phyloP scores from a whole-genome alignment of 345 rosid genomes.

The Syzygium grande region DNA sequence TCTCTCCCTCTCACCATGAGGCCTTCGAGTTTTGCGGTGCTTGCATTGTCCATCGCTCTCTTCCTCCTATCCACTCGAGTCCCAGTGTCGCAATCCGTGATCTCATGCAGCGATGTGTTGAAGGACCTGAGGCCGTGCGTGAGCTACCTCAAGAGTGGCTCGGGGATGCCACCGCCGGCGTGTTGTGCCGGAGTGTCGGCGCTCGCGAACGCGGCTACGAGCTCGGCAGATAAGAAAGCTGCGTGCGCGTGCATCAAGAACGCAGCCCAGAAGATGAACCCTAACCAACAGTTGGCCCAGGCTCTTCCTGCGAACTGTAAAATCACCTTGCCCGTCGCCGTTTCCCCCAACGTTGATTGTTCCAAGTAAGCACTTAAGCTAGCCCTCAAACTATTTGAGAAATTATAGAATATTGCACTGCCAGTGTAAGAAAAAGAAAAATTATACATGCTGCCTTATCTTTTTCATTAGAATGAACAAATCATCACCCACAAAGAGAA shows the following conservation, averaged over 20 bases:
- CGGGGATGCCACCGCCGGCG: constrained; percentile 45
- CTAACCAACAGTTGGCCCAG: constrained; percentile 44
- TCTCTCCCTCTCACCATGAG: constrained; percentile 7
- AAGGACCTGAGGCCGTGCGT: constrained; percentile 65
- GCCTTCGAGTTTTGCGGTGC: not conserved
- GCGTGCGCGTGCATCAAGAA: constrained; percentile 68
- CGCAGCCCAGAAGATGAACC: constrained; percentile 39
- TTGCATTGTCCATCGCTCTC: constrained; percentile 5
- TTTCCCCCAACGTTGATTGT: constrained; percentile 58
- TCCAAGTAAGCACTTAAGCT: constrained; percentile 28
- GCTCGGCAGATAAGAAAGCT: constrained; percentile 47
- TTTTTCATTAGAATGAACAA: not conserved
- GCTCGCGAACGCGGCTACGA: constrained; percentile 36
- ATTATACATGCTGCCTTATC: not conserved
- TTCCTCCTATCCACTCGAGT: constrained; percentile 16
- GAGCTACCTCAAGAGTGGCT: constrained; percentile 47
- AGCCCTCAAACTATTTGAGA: not conserved
- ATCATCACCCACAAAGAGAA: not conserved
- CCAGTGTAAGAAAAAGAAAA: not conserved
- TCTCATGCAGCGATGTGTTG: constrained; percentile 51
- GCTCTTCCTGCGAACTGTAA: constrained; percentile 52
- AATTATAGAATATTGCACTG: not conserved
- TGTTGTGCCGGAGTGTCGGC: constrained; percentile 52
- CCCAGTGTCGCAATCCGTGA: constrained; percentile 31
- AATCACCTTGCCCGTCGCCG: constrained; percentile 34